Conservation (phyloP, 2,329 filamentous ascomycete species). For the Pseudogymnoascus sp. region DNA sequence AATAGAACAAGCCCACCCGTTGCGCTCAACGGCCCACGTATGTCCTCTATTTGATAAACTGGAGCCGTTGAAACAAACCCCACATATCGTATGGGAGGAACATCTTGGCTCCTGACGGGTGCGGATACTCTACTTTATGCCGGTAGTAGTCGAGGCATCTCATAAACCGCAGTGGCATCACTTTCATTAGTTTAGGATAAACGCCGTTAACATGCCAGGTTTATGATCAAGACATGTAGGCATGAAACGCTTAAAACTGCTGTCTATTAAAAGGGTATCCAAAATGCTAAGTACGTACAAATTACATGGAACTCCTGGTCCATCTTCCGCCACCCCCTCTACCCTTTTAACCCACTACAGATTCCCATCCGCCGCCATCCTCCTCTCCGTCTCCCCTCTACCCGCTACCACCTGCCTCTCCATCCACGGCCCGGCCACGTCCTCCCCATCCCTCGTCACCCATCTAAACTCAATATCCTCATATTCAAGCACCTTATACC, state of each 20-base stretch:
- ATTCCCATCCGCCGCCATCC: background rate
- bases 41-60: background rate
- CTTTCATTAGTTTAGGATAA: background rate
- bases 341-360: background rate
- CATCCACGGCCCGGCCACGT: background rate
- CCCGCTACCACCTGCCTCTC: background rate
- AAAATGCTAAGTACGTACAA: background rate
- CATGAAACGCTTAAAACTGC: background rate
- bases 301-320: background rate
- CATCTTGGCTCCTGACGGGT: background rate
- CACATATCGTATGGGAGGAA: background rate
- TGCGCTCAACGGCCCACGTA: background rate
- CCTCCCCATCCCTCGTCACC: conserved; percentile 2
- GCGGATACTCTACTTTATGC: background rate
- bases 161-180: background rate
- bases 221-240: background rate
- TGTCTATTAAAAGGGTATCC: background rate
- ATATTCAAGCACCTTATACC: conserved; percentile 11
- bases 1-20: background rate
- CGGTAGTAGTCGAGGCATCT: background rate
- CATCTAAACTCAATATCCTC: conserved; percentile 12
- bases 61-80: background rate
- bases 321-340: background rate
- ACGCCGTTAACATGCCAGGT: background rate
- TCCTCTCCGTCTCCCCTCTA: background rate